phyloP scores from a whole-genome alignment of 345 rosid species.

The Brassica cretica region DNA sequence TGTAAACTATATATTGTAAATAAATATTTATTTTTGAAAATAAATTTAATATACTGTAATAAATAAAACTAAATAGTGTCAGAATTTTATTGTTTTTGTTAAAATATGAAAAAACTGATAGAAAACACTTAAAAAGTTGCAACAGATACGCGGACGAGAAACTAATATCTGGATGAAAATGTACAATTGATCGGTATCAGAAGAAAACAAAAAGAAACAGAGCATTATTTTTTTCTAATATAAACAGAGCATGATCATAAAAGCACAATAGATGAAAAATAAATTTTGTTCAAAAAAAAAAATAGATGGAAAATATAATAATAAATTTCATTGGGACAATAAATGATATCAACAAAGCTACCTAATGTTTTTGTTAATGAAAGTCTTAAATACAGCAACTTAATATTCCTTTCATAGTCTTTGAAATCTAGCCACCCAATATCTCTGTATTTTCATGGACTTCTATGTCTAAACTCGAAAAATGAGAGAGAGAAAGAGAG shows the following conservation, averaged over 20 bases:
- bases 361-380: background rate
- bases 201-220: background rate
- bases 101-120: too few species aligned
- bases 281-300: too few species aligned
- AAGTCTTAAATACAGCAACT: background rate
- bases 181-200: background rate
- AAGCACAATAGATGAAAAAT: background rate
- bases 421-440: background rate
- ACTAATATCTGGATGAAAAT: background rate
- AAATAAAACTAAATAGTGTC: too few species aligned
- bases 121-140: background rate
- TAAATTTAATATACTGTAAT: too few species aligned
- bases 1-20: background rate
- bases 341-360: background rate
- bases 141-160: background rate
- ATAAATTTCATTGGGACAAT: background rate
- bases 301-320: background rate
- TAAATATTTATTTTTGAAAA: too few species aligned
- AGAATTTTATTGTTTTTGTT: too few species aligned
- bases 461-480: background rate
- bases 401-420: background rate
- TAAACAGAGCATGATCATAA: background rate
- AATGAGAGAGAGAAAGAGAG: background rate
- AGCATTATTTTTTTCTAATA: background rate
- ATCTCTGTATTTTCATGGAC: background rate